Evolutionary conservation across 2,329 filamentous ascomycete genomes (phyloP), one percentile per base, ranked within the genome.

Genomic region (Penicillium sp.): DNA sequence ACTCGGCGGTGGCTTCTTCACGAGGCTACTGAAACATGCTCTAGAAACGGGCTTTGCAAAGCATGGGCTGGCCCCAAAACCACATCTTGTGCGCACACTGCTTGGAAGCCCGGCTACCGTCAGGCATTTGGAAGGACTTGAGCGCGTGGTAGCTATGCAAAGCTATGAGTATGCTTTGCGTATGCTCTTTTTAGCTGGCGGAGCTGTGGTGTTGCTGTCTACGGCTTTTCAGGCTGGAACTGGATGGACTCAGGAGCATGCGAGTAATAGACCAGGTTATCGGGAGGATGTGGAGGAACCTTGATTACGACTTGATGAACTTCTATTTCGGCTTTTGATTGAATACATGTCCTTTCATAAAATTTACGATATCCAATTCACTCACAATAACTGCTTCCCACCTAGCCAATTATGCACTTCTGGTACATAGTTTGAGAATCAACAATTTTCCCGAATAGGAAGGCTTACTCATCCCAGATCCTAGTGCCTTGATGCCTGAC

Each of bases 1-100:
- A 0, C 82, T 90, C 32, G 84, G 85, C 2, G 85, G 86, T 2
- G 86, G 86, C 0, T 70, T 85, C 36, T 90, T 89, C 56, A 71
- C 75, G 27, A 74, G 84, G 4, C 69, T 77, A 1, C 62, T 90
- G 20, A 68, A 72, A 30, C 62, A 51, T 2, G 67, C 69, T 0
- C 67, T 90, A 1, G 67, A 71, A n/a, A 52, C 62, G 0, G 76
- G 78, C 0, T 87, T 86, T 47, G 57, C 61, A 3, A 56, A 71
- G 4, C 62, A 61, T 31, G 64, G 63, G 0, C 61, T 44, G 28
- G 68, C 41, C n/a, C 59, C 35, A 44, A 66, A 42, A 26, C 65
- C 48, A 14, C 65, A 70, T 1, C 57, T 82, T 12, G 66, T 80
- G 1, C 64, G 73, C n/a, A 67, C 66, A 34, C 58, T 82, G 9